phyloP scores from a whole-genome alignment of 768 basidiomycete genomes.

The Boletus rufocinnamomeus region DNA sequence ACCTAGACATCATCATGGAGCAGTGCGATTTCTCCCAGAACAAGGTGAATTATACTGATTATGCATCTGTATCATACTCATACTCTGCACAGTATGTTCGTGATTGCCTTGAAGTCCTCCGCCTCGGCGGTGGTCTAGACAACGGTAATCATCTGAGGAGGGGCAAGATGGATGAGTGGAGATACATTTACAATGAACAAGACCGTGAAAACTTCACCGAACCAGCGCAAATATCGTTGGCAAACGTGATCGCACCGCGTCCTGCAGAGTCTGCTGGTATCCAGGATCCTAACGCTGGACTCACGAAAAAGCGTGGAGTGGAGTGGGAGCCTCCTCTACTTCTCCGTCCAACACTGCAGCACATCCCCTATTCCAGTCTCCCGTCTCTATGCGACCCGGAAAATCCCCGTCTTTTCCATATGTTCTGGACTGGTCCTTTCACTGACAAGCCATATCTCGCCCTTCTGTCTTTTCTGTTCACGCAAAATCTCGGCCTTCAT shows the following conservation, averaged over 20 bases:
- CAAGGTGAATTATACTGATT: conserved; percentile 49
- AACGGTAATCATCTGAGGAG: conserved; percentile 73
- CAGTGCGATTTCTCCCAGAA: conserved; percentile 87
- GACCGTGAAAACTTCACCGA: conserved; percentile 42
- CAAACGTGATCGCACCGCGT: conserved; percentile 35
- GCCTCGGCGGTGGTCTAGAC: conserved; percentile 89
- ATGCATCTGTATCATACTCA: conserved; percentile 10
- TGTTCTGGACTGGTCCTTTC: conserved; percentile 99
- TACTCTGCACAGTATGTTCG: conserved; percentile 75
- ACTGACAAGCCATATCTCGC: conserved; percentile 99
- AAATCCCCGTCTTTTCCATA: conserved; percentile 90
- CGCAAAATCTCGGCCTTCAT: conserved; percentile 90
- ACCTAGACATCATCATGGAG: conserved; percentile 88
- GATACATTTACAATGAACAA: conserved; percentile 83
- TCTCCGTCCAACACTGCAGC: conserved; percentile 52
- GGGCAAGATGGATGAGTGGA: conserved; percentile 80
- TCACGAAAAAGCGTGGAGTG: conserved; percentile 57
- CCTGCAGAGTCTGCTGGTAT: conserved; percentile 31
- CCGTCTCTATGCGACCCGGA: conserved; percentile 76
- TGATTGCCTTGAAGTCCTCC: conserved; percentile 92
- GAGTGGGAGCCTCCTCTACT: conserved; percentile 58
- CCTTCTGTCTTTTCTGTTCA: conserved; percentile 91
- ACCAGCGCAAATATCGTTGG: conserved; percentile 33
- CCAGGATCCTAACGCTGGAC: conserved; percentile 53
- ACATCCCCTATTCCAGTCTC: conserved; percentile 59